Conservation (phyloP, 345 rosid species). For the Chamaenerion angustifolium region DNA sequence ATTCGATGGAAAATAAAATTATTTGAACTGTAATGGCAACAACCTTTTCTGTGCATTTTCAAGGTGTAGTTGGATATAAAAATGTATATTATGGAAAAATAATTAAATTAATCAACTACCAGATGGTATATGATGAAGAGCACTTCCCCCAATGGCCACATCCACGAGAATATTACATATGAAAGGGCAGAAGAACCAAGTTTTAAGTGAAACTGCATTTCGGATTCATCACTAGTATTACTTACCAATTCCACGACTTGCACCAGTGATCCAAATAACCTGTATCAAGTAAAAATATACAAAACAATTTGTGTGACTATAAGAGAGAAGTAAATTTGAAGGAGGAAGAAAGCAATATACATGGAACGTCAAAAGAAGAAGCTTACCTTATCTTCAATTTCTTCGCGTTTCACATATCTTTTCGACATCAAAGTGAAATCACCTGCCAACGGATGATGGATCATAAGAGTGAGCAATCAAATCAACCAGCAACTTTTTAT, state of each 20-base stretch:
- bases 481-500: background rate
- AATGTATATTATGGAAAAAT: no score
- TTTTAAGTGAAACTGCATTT: background rate
- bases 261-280: conserved; percentile 96
- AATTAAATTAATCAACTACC: no score
- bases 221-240: background rate
- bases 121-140: no score
- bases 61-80: no score
- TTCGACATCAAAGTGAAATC: conserved; percentile 63
- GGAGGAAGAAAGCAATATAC: background rate
- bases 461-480: background rate
- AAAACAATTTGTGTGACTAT: background rate
- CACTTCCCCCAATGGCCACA: background rate
- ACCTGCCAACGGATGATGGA: conserved; percentile 19
- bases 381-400: conserved; percentile 65
- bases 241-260: conserved; percentile 92
- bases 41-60: no score
- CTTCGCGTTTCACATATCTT: conserved; percentile 57
- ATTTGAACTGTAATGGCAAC: no score
- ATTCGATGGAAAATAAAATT: no score
- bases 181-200: background rate
- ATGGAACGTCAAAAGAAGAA: background rate
- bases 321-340: background rate
- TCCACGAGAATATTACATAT: background rate
- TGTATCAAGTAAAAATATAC: conserved; percentile 5